A percentile compares a stretch with the other conserved stretches of the same genome.
Evolutionary conservation across 2,329 filamentous ascomycete genomes (phyloP).

Genomic region (Fusarium napiforme): DNA sequence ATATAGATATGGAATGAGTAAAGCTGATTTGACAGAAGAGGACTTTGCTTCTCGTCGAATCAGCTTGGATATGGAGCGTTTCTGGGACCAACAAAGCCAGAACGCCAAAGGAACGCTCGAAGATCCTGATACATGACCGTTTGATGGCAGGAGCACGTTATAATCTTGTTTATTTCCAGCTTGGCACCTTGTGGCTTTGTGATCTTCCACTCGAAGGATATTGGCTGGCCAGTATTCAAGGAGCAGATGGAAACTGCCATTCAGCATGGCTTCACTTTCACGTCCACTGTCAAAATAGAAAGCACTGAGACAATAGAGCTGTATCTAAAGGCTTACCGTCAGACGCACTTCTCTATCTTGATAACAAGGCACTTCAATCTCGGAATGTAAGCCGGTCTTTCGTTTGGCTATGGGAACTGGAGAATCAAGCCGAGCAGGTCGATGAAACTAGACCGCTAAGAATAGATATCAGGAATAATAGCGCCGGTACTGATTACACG

Average conservation of each 20-base stretch:
- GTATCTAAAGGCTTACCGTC: not conserved
- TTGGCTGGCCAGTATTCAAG: not conserved
- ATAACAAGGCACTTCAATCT: not conserved
- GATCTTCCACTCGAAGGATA: not conserved
- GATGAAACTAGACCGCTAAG: fast-evolving
- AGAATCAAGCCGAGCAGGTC: not conserved
- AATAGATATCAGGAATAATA: not conserved
- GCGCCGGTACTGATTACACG: not conserved
- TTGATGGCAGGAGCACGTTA: not conserved
- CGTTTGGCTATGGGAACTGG: not conserved
- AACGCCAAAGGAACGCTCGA: not conserved
- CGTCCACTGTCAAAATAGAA: not conserved
- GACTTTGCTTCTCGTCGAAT: not conserved
- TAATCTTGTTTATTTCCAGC: not conserved
- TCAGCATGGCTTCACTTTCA: not conserved
- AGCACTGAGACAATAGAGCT: too few species aligned
- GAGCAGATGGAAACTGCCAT: not conserved
- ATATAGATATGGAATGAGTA: too few species aligned
- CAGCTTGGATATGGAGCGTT: not conserved
- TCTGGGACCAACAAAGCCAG: not conserved
- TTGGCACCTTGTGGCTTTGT: not conserved
- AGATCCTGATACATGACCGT: not conserved
- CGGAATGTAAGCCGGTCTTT: fast-evolving
- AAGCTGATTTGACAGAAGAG: not conserved
- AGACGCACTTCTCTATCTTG: not conserved